phyloP scores from a whole-genome alignment of 1,284 basidiomycete genomes.

The Tylopilus sp. region DNA sequence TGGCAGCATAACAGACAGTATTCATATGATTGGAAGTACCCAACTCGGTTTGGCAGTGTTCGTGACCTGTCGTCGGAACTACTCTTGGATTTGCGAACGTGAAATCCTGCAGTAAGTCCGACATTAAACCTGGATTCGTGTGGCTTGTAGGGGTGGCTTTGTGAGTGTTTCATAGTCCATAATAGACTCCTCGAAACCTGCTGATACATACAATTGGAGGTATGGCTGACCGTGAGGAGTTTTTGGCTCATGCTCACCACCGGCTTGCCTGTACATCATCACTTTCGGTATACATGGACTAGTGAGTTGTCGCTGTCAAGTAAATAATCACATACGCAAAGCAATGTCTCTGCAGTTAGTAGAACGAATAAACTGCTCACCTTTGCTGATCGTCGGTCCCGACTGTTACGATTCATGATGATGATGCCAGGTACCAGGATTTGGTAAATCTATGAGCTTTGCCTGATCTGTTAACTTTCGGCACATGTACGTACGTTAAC shows the following conservation, averaged over 20 bases:
- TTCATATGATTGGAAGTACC: not conserved
- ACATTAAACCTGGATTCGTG: not conserved
- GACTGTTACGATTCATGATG: no score
- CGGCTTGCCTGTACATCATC: slow-evolving; percentile 1
- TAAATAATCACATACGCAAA: not conserved
- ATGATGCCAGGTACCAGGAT: no score
- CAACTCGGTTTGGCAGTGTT: not conserved
- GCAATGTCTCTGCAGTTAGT: slow-evolving; percentile 8
- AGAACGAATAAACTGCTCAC: slow-evolving; percentile 11
- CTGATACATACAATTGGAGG: no score
- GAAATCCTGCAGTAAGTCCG: slow-evolving; percentile 7
- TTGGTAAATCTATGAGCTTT: not conserved
- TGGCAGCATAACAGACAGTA: slow-evolving; percentile 7
- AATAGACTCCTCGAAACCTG: no score
- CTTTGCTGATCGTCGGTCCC: slow-evolving; percentile 11
- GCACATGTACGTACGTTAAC: slow-evolving; percentile 6
- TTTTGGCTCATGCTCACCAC: not conserved
- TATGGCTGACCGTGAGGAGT: slow-evolving; percentile 3
- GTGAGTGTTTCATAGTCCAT: slow-evolving; percentile 8
- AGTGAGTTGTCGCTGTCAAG: slow-evolving; percentile 16
- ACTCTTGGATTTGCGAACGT: slow-evolving; percentile 2
- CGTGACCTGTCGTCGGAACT: not conserved
- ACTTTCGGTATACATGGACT: slow-evolving; percentile 11
- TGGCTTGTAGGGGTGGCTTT: slow-evolving; percentile 6
- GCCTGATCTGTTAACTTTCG: slow-evolving; percentile 1